Evolutionary conservation across 139 green algal species (phyloP).

Genomic region (Penium margaritaceum): DNA sequence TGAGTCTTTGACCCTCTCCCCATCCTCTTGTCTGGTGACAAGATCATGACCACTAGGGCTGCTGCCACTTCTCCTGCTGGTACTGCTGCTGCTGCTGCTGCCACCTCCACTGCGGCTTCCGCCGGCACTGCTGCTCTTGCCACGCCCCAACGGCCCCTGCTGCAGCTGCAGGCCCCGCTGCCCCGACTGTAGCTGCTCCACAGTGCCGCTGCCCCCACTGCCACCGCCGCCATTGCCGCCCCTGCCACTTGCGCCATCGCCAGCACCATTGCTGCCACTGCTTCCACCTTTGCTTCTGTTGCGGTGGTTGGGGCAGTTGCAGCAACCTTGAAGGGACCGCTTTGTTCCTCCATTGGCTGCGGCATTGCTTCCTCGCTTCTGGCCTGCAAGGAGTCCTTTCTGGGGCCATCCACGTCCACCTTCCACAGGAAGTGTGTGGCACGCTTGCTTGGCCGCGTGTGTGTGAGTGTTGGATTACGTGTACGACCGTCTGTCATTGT

Average conservation of each 20-base stretch:
- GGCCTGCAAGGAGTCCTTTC: no score
- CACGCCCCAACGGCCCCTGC: conserved; percentile 26
- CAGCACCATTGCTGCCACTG: neutral
- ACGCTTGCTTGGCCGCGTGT: no score
- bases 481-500: no score
- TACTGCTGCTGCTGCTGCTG: conserved; percentile 12
- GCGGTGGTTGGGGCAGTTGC: no score
- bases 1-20: neutral
- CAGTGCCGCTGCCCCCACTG: no score
- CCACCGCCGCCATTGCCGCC: no score
- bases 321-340: no score
- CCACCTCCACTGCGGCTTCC: neutral
- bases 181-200: neutral
- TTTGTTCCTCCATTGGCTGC: no score
- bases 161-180: neutral
- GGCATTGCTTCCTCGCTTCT: no score
- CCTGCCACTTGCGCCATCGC: neutral
- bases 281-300: neutral
- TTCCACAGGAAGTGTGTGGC: no score
- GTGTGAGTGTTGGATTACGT: no score
- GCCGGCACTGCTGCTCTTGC: neutral
- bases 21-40: neutral
- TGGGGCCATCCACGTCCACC: no score
- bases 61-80: neutral
- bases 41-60: neutral